These are phyloP conservation scores for Penicillium sp. DNA, from an alignment of 2,329 filamentous ascomycete genomes.

Conservation along the genomic window DNA sequence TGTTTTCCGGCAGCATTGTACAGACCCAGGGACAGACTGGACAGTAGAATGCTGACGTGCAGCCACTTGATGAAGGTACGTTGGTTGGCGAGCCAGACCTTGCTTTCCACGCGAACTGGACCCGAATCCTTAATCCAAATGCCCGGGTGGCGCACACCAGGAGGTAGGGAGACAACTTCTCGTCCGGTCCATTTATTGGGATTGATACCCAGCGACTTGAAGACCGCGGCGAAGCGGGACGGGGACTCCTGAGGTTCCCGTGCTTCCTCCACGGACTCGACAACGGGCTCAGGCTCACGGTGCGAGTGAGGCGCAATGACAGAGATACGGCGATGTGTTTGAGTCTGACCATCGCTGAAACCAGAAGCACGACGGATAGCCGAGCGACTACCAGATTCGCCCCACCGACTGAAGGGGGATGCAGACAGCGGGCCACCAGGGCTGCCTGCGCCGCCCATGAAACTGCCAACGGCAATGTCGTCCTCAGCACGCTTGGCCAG, in stretches of 20 bases:
- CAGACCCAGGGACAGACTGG: constrained; percentile 77
- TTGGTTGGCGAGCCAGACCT: constrained; percentile 98
- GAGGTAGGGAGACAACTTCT: constrained; percentile 66
- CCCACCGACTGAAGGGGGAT: constrained; percentile 38
- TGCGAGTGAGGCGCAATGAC: constrained; percentile 39
- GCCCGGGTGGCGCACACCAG: constrained; percentile 82
- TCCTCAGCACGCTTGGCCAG: constrained; percentile 81
- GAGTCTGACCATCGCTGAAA: constrained; percentile 23
- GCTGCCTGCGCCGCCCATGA: constrained; percentile 63
- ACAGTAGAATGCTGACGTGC: constrained; percentile 87
- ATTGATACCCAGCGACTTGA: constrained; percentile 81
- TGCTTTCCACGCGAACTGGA: constrained; percentile 89
- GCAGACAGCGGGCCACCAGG: constrained; percentile 38
- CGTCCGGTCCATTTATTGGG: constrained; percentile 67
- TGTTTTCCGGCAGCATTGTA: constrained; percentile 81
- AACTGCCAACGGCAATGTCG: constrained; percentile 84
- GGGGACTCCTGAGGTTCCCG: constrained; percentile 46
- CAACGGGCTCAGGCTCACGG: constrained; percentile 41
- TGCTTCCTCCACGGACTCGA: constrained; percentile 36
- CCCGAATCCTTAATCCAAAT: constrained; percentile 94
- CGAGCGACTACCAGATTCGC: constrained; percentile 31
- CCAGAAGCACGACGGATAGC: constrained; percentile 31
- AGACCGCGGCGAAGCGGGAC: constrained; percentile 68
- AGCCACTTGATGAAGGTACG: constrained; percentile 99
- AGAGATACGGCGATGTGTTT: constrained; percentile 37